These are phyloP conservation scores for Rhytidiadelphus loreus DNA, from an alignment of 225 moss, liverwort and hornwort species.

Conservation along the genomic window DNA sequence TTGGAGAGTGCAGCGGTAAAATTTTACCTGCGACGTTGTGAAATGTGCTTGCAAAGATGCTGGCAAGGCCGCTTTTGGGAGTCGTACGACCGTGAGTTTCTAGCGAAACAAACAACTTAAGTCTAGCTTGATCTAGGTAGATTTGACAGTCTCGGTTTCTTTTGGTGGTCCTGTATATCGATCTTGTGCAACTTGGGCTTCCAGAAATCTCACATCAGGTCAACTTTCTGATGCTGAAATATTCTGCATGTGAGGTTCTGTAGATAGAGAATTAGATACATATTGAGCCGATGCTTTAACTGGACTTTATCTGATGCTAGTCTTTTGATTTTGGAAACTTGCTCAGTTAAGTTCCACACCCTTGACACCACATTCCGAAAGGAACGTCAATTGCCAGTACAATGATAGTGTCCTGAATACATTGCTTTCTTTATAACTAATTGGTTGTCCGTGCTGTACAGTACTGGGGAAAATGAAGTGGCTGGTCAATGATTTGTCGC, in stretches of 20 bases:
- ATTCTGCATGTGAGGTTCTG: neutral
- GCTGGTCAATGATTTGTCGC: neutral
- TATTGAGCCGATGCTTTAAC: neutral
- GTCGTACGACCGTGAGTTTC: neutral
- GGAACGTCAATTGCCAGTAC: neutral
- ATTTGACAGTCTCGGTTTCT: neutral
- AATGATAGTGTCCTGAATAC: neutral
- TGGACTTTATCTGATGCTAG: neutral
- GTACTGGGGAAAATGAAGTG: neutral
- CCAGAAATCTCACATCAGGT: neutral
- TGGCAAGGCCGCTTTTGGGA: neutral
- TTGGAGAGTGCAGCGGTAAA: conserved; percentile 71
- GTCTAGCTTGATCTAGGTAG: neutral
- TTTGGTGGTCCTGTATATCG: neutral
- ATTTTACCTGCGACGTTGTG: conserved; percentile 25
- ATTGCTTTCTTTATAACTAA: neutral
- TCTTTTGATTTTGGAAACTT: neutral
- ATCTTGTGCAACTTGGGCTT: neutral
- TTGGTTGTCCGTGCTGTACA: neutral
- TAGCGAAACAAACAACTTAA: neutral
- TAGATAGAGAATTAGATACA: neutral
- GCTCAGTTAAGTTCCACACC: too few relatives aligned
- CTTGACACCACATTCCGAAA: neutral
- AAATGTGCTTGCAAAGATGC: neutral
- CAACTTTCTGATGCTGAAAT: neutral